Conservation (phyloP, 2,329 filamentous ascomycete genomes). For the Cladosporium cucumerinum region DNA sequence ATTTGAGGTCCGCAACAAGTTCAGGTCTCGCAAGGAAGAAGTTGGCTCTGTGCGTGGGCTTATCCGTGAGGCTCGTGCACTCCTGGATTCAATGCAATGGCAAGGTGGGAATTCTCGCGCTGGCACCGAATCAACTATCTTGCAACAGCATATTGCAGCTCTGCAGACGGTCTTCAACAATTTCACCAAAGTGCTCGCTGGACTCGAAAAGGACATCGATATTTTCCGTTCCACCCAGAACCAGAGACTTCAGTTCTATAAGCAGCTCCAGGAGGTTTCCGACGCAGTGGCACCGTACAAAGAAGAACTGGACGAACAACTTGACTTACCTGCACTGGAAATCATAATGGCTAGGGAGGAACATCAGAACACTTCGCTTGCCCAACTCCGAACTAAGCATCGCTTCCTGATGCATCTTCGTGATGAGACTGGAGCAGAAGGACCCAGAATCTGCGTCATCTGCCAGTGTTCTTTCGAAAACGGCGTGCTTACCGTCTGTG, state of each 20-base stretch:
- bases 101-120: constrained; percentile 56
- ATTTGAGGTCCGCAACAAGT: constrained; percentile 43
- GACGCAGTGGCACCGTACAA: constrained; percentile 78
- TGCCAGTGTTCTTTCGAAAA: constrained; percentile 73
- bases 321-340: constrained; percentile 50
- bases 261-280: constrained; percentile 84
- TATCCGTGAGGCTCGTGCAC: constrained; percentile 64
- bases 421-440: constrained; percentile 57
- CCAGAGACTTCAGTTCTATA: constrained; percentile 80
- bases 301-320: constrained; percentile 55
- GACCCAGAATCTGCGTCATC: constrained; percentile 71
- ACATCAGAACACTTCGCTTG: constrained; percentile 56
- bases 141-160: constrained; percentile 59
- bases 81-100: constrained; percentile 59
- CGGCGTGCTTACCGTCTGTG: constrained; percentile 83
- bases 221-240: constrained; percentile 79
- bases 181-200: constrained; percentile 51
- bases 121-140: constrained; percentile 61
- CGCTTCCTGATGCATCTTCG: constrained; percentile 67
- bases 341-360: constrained; percentile 48
- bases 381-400: constrained; percentile 65
- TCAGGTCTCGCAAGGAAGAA: constrained; percentile 50
- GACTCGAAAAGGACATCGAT: constrained; percentile 68
- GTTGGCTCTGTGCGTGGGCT: constrained; percentile 67
- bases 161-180: constrained; percentile 53